Conservation (phyloP, 83 land plant genomes). For the Larix sibirica region DNA sequence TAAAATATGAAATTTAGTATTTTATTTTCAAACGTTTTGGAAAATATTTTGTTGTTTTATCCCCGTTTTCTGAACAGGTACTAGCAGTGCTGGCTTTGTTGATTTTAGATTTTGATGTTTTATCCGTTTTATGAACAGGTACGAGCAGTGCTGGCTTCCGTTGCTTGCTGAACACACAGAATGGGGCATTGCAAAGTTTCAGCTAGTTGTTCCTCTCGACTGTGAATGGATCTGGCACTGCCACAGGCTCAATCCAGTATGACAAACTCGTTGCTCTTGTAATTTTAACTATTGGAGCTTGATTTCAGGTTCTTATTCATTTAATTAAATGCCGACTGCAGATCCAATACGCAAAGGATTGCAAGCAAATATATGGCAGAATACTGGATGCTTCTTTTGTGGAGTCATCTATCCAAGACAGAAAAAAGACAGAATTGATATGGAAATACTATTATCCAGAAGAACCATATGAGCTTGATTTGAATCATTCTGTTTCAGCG, state of each 20-base stretch:
- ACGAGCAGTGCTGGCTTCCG: constrained; percentile 86
- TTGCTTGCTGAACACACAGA: constrained; percentile 54
- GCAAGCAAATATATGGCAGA: constrained; percentile 68
- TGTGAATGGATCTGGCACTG: constrained; percentile 99
- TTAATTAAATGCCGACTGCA: constrained; percentile 20
- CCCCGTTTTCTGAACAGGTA: too few relatives aligned
- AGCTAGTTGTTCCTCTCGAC: constrained; percentile 83
- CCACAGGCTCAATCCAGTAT: constrained; percentile 92
- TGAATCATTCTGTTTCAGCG: constrained; percentile 5
- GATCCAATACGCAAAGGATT: constrained; percentile 83
- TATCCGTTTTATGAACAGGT: constrained; percentile 36
- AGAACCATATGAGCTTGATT: constrained; percentile 72
- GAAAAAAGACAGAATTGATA: constrained; percentile 32
- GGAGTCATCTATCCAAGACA: constrained; percentile 39
- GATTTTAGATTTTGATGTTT: too few relatives aligned
- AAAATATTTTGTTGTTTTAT: too few relatives aligned
- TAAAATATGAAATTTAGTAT: too few relatives aligned
- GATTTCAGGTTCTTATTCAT: not conserved
- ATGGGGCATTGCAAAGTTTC: constrained; percentile 20
- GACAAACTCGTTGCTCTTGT: not conserved
- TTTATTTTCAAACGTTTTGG: too few relatives aligned
- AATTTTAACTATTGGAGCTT: not conserved
- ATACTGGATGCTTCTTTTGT: constrained; percentile 57
- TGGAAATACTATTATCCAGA: constrained; percentile 62
- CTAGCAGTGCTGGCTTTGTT: too few relatives aligned